Percentiles rank a stretch among this genome's conserved stretches.
phyloP scores from a whole-genome alignment of 768 basidiomycete genomes.

The Cystobasidium onofrii region DNA sequence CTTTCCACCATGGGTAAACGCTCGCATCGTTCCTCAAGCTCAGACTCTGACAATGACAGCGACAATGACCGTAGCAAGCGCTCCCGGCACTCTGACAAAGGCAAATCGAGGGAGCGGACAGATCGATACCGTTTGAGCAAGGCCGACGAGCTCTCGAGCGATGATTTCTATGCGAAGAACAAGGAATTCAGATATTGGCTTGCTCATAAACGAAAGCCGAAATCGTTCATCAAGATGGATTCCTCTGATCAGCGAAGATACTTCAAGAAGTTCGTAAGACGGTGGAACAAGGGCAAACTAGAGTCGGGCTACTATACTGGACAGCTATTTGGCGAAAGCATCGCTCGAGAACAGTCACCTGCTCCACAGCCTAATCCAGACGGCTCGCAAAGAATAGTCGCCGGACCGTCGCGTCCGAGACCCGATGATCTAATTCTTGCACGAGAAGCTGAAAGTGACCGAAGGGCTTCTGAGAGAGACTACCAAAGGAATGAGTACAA shows the following conservation, averaged over 20 bases:
- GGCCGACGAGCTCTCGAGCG: constrained; percentile 3
- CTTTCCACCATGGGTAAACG: constrained; percentile 16
- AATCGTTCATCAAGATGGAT: neutral
- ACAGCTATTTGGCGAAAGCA: neutral
- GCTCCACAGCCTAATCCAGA: neutral
- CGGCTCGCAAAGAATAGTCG: neutral
- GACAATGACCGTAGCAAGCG: constrained; percentile 9
- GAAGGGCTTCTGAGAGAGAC: neutral
- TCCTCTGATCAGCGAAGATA: constrained; percentile 1
- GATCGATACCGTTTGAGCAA: neutral
- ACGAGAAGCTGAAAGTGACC: constrained; percentile 21
- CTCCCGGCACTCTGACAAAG: constrained; percentile 1
- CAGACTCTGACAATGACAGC: neutral
- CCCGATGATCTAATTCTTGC: constrained; percentile 14
- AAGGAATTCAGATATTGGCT: constrained; percentile 27
- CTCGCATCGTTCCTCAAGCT: constrained; percentile 18
- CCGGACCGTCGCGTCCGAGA: neutral
- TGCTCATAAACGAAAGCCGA: constrained; percentile 12
- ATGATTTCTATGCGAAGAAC: constrained; percentile 11
- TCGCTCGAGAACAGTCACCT: neutral
- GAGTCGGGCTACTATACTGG: constrained; percentile 13
- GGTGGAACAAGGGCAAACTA: constrained; percentile 30
- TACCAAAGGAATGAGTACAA: constrained; percentile 1
- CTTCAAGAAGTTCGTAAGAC: constrained; percentile 29
- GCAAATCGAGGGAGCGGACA: constrained; percentile 3